Base-by-base conservation (phyloP, 2,329 filamentous ascomycete genomes). In the Chaetomium olivaceum region DNA sequence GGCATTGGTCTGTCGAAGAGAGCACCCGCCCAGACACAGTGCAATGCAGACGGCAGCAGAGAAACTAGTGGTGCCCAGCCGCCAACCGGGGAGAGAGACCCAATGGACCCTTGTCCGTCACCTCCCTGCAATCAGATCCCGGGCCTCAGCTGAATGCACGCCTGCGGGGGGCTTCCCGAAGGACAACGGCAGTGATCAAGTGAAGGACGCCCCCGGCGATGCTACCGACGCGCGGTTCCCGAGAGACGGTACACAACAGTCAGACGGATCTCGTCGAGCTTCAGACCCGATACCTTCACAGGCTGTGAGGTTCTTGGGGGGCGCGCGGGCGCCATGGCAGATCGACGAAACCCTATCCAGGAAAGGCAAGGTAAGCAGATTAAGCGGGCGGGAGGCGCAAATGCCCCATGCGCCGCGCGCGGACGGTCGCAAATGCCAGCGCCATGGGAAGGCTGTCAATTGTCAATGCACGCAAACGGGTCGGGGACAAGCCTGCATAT, bases 111-210 rank as follows among this genome's bases (percentile, higher is more conserved):
- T 56, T 39, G 51, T 27, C n/a, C 29, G 11, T 51, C 59, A 58
- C 58, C 52, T 58, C 58, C 68, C 66, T 68, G 68, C 43, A 68
- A 69, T 66, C 63, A 64, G 51, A 68, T 63, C 66, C 58, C 54
- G 64, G 66, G 43, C 68, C 58, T 70, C 70, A 71, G 70, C 70
- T 71, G 70, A 69, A 62, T 70, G 67, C 67, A 69, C 56, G 66
- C 46, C 57, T 68, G 65, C 63, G 65, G 63, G 64, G 63, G 63
- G 54, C 46, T 25, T 33, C 25, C 48, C 57, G 19, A 59, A 21
- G 43, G 43, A 7, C 25, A 25, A 31, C n/a, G 55, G 55, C 54
- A 57, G 21, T 36, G 33, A 36, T 36, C 33, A 12, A 39, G 36
- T 48, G 12, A 19, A 4, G 31, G 27, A 23, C 12, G 12, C 12